A percentile compares a stretch with the other conserved stretches of the same genome.
Conservation (phyloP, 2,329 filamentous ascomycete species). For the Cryphonectria naterciae region DNA sequence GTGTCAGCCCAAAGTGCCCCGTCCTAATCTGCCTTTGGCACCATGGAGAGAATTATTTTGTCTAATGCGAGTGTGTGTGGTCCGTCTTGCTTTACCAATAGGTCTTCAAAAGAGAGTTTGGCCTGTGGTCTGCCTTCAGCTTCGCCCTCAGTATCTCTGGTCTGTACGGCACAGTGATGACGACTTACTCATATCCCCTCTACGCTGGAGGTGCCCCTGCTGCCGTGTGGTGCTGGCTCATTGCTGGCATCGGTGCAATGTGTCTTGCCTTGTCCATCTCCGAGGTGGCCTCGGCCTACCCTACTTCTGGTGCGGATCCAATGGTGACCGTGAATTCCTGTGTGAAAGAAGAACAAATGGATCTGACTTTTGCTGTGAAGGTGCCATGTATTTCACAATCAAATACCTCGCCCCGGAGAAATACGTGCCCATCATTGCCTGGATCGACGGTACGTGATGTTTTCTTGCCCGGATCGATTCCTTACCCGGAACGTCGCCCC, state of each 20-base stretch:
- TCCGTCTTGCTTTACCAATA: conserved; percentile 30
- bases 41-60: background rate
- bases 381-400: conserved; percentile 56
- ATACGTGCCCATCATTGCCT: conserved; percentile 54
- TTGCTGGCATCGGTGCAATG: conserved; percentile 60
- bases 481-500: background rate
- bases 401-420: conserved; percentile 54
- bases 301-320: conserved; percentile 53
- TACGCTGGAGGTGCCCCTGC: conserved; percentile 56
- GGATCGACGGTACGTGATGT: conserved; percentile 43
- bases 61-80: background rate
- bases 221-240: conserved; percentile 62
- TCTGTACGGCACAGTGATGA: conserved; percentile 59
- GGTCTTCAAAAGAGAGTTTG: conserved; percentile 64
- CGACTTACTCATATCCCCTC: conserved; percentile 59
- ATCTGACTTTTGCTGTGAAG: conserved; percentile 34
- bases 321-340: background rate
- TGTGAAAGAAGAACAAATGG: conserved; percentile 1
- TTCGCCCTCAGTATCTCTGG: conserved; percentile 63
- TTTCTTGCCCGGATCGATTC: conserved; percentile 3
- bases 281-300: conserved; percentile 61
- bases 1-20: background rate
- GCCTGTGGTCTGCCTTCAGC: conserved; percentile 59
- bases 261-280: conserved; percentile 59
- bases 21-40: background rate